A percentile compares a stretch with the other conserved stretches of the same genome.
phyloP scores from a whole-genome alignment of 2,329 filamentous ascomycete species.

The Cercospora berteroae region DNA sequence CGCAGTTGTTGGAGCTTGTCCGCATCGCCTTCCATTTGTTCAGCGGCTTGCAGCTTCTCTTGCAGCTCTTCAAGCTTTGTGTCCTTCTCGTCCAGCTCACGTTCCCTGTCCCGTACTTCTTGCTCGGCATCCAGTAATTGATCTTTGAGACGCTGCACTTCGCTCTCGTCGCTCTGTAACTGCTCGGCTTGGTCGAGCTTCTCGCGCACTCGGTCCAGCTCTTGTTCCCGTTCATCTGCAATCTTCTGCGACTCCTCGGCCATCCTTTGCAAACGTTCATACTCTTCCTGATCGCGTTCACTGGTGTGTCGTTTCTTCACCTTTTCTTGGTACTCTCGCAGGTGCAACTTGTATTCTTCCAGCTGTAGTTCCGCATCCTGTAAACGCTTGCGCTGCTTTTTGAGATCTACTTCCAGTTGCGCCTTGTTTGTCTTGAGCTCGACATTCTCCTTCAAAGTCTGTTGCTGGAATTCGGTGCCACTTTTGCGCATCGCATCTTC shows the following conservation, averaged over 20 bases:
- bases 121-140: slow-evolving; percentile 52
- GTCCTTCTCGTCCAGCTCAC: slow-evolving; percentile 39
- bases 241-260: slow-evolving; percentile 45
- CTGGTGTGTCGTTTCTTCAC: slow-evolving; percentile 70
- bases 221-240: slow-evolving; percentile 43
- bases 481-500: slow-evolving; percentile 85
- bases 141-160: slow-evolving; percentile 44
- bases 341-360: slow-evolving; percentile 76
- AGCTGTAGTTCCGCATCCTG: slow-evolving; percentile 80
- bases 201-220: slow-evolving; percentile 44
- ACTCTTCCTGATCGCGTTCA: slow-evolving; percentile 64
- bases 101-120: slow-evolving; percentile 51
- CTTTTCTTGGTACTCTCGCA: slow-evolving; percentile 78
- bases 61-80: slow-evolving; percentile 53
- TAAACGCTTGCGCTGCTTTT: slow-evolving; percentile 81
- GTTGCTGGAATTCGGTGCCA: slow-evolving; percentile 85
- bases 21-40: slow-evolving; percentile 33
- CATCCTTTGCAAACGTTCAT: slow-evolving; percentile 48
- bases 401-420: slow-evolving; percentile 83
- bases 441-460: slow-evolving; percentile 88
- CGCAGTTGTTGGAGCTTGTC: slow-evolving; percentile 41
- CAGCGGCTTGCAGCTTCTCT: slow-evolving; percentile 41
- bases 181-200: slow-evolving; percentile 42
- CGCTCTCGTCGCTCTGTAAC: slow-evolving; percentile 33
- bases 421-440: slow-evolving; percentile 91